These are phyloP conservation scores for Ganoderma resinaceum DNA, from an alignment of 1,284 basidiomycete species.

Conservation along the genomic window DNA sequence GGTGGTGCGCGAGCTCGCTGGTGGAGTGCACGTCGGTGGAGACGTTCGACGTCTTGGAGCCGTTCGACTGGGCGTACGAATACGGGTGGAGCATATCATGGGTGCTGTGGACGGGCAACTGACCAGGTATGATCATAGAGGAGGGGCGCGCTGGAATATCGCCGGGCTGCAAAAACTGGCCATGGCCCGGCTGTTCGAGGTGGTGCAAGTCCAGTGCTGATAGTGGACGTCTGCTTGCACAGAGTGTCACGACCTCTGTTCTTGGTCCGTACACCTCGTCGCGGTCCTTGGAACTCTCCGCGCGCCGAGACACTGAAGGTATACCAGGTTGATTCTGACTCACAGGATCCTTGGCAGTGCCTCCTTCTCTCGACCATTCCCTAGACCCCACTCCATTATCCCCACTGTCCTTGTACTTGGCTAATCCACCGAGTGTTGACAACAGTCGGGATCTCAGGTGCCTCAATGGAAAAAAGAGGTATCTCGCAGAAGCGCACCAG, in stretches of 20 bases:
- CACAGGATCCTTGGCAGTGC: not conserved
- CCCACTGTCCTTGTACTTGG: not conserved
- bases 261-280: not conserved
- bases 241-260: conserved; percentile 10
- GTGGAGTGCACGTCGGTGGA: conserved; percentile 24
- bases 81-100: conserved; percentile 19
- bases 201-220: conserved; percentile 25
- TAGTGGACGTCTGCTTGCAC: conserved; percentile 27
- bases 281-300: not conserved
- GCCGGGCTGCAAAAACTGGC: conserved; percentile 22
- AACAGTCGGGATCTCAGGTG: not conserved
- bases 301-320: not conserved
- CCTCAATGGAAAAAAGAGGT: not conserved
- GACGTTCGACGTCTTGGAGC: conserved; percentile 25
- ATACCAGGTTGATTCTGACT: not conserved
- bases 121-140: conserved; percentile 25
- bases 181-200: conserved; percentile 13
- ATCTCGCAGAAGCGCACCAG: not conserved
- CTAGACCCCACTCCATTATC: not conserved
- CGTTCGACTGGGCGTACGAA: conserved; percentile 26
- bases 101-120: conserved; percentile 14
- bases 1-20: conserved; percentile 7
- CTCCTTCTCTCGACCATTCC: not conserved
- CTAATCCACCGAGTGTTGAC: not conserved
- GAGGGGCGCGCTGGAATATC: conserved; percentile 24